Evolutionary conservation across 768 basidiomycete genomes (phyloP).

Genomic region (Auricularia auricula-judae): DNA sequence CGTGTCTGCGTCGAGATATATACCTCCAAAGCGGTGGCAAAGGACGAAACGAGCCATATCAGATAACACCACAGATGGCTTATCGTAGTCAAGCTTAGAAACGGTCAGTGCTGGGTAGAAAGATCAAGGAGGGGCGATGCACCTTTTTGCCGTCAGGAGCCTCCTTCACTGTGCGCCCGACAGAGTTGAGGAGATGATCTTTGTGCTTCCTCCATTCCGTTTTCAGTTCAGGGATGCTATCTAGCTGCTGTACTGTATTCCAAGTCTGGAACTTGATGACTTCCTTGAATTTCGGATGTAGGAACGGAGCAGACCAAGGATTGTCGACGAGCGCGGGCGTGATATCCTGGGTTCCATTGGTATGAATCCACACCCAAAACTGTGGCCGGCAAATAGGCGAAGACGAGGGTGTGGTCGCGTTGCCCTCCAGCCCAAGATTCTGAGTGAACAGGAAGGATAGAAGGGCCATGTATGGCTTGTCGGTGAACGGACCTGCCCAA

Average conservation of each 20-base stretch:
- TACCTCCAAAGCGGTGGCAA: conserved; percentile 35
- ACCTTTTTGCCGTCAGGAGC: neutral
- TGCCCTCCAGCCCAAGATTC: conserved; percentile 28
- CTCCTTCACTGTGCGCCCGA: neutral
- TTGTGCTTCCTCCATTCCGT: conserved; percentile 28
- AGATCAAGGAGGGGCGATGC: neutral
- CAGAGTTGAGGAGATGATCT: neutral
- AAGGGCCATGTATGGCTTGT: conserved; percentile 37
- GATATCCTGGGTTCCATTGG: conserved; percentile 23
- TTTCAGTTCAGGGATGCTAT: conserved; percentile 32
- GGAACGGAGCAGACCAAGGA: conserved; percentile 35
- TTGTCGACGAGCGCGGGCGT: conserved; percentile 13
- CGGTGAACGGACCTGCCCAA: conserved; percentile 39
- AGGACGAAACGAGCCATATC: conserved; percentile 40
- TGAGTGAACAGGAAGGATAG: conserved; percentile 43
- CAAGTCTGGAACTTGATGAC: conserved; percentile 38
- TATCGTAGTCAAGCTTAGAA: neutral
- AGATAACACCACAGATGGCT: conserved; percentile 15
- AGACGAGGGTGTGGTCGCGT: conserved; percentile 2
- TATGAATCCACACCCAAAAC: conserved; percentile 37
- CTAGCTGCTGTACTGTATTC: conserved; percentile 40
- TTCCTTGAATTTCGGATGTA: conserved; percentile 31
- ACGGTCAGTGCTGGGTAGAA: too few species aligned
- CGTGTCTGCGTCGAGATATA: conserved; percentile 39
- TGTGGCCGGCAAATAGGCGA: conserved; percentile 29